These are phyloP conservation scores for Wallacemonas sp. DNA, from an alignment of 208 protist species.

Conservation along the genomic window DNA sequence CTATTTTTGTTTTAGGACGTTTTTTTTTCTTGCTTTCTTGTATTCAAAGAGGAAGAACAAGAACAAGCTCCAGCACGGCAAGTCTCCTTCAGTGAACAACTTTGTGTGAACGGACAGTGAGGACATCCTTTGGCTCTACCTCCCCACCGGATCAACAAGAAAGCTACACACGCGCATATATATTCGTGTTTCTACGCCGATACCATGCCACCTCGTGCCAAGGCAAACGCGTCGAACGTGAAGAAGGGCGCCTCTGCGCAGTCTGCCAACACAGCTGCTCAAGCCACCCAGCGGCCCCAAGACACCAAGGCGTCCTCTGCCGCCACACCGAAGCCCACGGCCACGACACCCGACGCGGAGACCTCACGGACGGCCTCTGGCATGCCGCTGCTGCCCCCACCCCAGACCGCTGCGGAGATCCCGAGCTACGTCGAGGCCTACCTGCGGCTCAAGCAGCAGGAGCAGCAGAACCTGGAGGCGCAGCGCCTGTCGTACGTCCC, in stretches of 20 bases:
- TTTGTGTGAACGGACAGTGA: too few species aligned
- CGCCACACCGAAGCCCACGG: not conserved
- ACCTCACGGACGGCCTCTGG: not conserved
- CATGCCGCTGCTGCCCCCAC: not conserved
- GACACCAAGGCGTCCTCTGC: not conserved
- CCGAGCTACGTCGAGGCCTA: constrained; percentile 15
- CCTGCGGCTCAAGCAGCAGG: constrained; percentile 9
- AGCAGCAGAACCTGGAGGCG: constrained; percentile 10
- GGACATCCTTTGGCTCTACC: too few species aligned
- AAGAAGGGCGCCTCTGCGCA: not conserved
- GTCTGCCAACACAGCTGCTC: not conserved
- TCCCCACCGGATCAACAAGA: too few species aligned
- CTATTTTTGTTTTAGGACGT: not conserved
- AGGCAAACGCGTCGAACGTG: not conserved
- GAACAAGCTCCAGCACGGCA: not conserved
- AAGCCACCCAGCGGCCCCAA: not conserved
- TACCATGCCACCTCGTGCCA: constrained; percentile 12
- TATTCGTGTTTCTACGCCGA: too few species aligned
- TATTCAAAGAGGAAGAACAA: constrained; percentile 9
- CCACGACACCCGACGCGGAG: not conserved
- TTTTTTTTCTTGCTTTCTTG: constrained; percentile 5
- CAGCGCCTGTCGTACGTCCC: not conserved
- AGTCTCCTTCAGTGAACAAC: not conserved
- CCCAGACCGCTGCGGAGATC: constrained; percentile 12
- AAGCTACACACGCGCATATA: constrained; percentile 16